Base-by-base conservation (phyloP, 2,329 filamentous ascomycete genomes). In the Drechslerella coelobrocha region DNA sequence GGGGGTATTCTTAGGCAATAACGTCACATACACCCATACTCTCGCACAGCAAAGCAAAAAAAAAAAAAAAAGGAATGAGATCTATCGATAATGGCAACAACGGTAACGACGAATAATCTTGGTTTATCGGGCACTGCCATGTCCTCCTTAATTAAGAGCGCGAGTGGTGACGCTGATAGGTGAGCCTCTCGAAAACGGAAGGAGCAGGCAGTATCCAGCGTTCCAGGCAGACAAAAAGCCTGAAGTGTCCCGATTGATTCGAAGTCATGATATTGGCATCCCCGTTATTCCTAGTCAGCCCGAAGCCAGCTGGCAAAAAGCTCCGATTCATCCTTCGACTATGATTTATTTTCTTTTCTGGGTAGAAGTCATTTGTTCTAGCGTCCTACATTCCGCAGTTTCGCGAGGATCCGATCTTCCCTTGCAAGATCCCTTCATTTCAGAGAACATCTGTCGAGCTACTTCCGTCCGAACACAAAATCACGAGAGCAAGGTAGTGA, bases 151-250 rank as follows among this genome's bases (percentile, higher is more conserved):
- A 59, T 61, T 54, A 59, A 43, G 66, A 47, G 57, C 66, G 52
- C 47, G 29, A 39, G 66, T 60, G 66, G 59, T 51, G 41, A 19
- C 17, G 14, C n/a, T 17, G 66, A 71, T 71, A 71, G 59, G 41
- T 62, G 37, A 60, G 59, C 24, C 66, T 71, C 65, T 69, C 52
- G 50, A 71, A 45, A 71, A 71, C 47, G 66, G 66, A 71, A 71
- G 66, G 66, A 71, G 66, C 51, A 71, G 52, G 66, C 66, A 53
- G 61, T 53, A 59, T 48, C 47, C 51, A 71, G 63, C 66, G 39
- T 63, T 71, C 66, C 66, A 71, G 66, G 66, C 66, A 71, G 66
- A 71, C 59, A 71, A 41, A 71, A 71, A 63, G 59, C 59, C 63
- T 71, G 39, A 62, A 51, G 57, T 61, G 65, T 57, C 59, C 65